Conservation (phyloP, 768 basidiomycete genomes). For the Termitomyces heimii region DNA sequence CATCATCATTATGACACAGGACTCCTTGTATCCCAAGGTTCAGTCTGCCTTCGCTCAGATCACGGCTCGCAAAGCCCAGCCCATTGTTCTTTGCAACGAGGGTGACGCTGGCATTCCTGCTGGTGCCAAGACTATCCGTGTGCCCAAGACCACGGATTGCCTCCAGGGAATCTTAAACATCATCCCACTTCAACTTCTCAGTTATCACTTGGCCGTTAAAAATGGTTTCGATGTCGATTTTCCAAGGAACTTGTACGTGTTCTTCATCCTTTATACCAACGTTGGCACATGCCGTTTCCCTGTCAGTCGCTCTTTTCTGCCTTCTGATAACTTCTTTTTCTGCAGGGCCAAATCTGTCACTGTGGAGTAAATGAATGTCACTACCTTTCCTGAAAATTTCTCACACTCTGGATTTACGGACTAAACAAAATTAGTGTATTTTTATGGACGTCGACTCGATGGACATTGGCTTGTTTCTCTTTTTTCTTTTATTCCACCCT, state of each 20-base stretch:
- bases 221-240: constrained; percentile 98
- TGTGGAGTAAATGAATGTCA: constrained; percentile 48
- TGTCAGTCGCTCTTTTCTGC: background rate
- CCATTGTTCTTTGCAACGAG: constrained; percentile 94
- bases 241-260: constrained; percentile 86
- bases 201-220: constrained; percentile 93
- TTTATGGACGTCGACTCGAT: constrained; percentile 15
- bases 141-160: constrained; percentile 91
- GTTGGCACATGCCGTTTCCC: background rate
- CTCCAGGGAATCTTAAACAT: constrained; percentile 96
- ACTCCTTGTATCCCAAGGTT: constrained; percentile 97
- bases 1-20: constrained; percentile 99
- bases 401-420: constrained; percentile 5
- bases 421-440: constrained; percentile 22
- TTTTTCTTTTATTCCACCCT: background rate
- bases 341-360: constrained; percentile 73
- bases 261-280: background rate
- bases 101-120: constrained; percentile 75
- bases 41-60: constrained; percentile 96
- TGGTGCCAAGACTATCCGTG: constrained; percentile 82
- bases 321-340: background rate
- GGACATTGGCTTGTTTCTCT: background rate
- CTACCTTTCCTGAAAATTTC: background rate
- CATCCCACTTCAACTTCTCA: constrained; percentile 91
- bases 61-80: constrained; percentile 93